phyloP scores from a whole-genome alignment of 2,329 filamentous ascomycete genomes.

The Botrytis fabae region DNA sequence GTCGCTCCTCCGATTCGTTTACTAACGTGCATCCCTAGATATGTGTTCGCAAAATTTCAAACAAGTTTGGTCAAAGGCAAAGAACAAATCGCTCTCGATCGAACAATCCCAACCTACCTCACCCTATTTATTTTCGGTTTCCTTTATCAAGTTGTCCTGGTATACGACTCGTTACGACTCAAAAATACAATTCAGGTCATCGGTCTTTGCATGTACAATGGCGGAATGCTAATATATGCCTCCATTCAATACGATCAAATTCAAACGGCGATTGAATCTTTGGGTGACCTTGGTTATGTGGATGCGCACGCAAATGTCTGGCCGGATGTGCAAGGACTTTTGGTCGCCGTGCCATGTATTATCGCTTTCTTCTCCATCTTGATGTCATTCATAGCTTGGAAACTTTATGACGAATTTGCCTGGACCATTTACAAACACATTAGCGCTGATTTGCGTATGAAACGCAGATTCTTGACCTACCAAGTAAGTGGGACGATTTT shows the following conservation, averaged over 20 bases:
- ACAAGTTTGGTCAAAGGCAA: slow-evolving; percentile 53
- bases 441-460: slow-evolving; percentile 94
- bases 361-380: slow-evolving; percentile 73
- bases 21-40: slow-evolving; percentile 49
- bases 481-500: slow-evolving; percentile 62
- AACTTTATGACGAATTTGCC: slow-evolving; percentile 96
- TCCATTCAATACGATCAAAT: slow-evolving; percentile 93
- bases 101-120: slow-evolving; percentile 89
- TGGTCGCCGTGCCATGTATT: slow-evolving; percentile 83
- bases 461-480: slow-evolving; percentile 92
- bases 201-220: slow-evolving; percentile 87
- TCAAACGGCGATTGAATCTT: slow-evolving; percentile 62
- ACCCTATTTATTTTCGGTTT: slow-evolving; percentile 97
- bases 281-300: slow-evolving; percentile 51
- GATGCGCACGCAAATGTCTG: slow-evolving; percentile 55
- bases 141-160: slow-evolving; percentile 83
- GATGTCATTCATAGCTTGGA: slow-evolving; percentile 82
- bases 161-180: slow-evolving; percentile 88
- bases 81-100: slow-evolving; percentile 55
- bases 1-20: slow-evolving; percentile 19
- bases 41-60: slow-evolving; percentile 88
- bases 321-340: slow-evolving; percentile 67
- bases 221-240: slow-evolving; percentile 89
- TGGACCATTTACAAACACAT: slow-evolving; percentile 99
- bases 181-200: slow-evolving; percentile 99